Evolutionary conservation across 768 basidiomycete genomes (phyloP), one percentile per base, ranked within the genome.

Genomic region (Russula virescens): DNA sequence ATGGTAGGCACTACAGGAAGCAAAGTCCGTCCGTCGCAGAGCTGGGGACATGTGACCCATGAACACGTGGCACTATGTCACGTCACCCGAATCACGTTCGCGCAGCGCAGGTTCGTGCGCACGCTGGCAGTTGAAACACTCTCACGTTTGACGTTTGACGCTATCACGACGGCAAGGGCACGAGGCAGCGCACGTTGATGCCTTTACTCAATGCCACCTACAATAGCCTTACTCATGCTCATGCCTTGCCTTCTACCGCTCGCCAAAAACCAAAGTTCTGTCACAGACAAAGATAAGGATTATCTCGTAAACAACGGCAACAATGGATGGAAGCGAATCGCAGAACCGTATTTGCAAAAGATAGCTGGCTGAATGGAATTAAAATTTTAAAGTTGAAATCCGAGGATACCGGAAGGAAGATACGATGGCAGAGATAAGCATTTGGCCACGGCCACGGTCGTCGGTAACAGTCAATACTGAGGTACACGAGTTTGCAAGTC

Each of bases 371-470:
- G 35, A 31, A 52, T 59, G 57, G 31, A 45, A 55, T 59, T 43
- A 42, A 49, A 63, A 45, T 45, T 50, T 60, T 60, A 60, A 55
- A 35, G 52, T 64, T 64, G 42, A 13, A 18, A 10, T 55, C 53
- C 58, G 47, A 55, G 28, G 34, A 14, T 23, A 4, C 19, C 63
- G 53, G 63, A 55, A 46, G 40, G 8, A 8, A 31, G 31, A 40
- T 25, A 38, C 23, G 58, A 50, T 60, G 38, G 46, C 45, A 19
- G 14, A 63, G 62, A 63, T 63, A 63, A 63, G 51, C 46, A 35
- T 55, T 43, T 46, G 38, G 21, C 52, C 35, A 58, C 10, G n/a
- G n/a, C n/a, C 51, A 58, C 10, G 19, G 9, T 38, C 23, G 23
- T 18, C 38, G 53, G 38, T 38, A 49, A 23, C 26, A 42, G n/a